A percentile compares a stretch with the other conserved stretches of the same genome.
Conservation (phyloP, 257 asterid genomes). For the Paraleonurus japonicus region DNA sequence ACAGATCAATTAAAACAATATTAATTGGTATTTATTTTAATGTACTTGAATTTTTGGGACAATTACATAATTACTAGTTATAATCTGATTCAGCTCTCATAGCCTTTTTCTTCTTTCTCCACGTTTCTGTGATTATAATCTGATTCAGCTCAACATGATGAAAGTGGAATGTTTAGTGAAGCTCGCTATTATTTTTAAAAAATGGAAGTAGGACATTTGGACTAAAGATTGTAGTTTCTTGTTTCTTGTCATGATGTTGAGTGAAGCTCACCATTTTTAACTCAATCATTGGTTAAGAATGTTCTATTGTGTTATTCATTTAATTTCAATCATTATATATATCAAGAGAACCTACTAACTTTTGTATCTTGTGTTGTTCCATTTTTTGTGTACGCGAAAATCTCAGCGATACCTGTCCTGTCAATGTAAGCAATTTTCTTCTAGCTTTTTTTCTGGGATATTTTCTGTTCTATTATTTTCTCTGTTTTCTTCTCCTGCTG, state of each 20-base stretch:
- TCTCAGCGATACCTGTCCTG: conserved; percentile 93
- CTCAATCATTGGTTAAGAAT: neutral
- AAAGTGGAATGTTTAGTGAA: neutral
- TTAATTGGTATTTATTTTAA: conserved; percentile 1
- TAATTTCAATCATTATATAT: conserved; percentile 14
- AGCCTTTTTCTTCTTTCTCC: neutral
- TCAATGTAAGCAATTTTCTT: conserved; percentile 69
- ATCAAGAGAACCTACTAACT: conserved; percentile 23
- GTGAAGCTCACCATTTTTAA: conserved; percentile 6
- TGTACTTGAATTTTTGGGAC: neutral
- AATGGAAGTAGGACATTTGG: neutral
- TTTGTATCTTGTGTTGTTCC: conserved; percentile 27
- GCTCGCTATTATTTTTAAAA: neutral
- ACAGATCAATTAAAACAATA: neutral
- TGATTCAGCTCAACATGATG: no score
- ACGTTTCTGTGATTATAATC: no score
- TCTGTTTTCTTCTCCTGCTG: conserved; percentile 8
- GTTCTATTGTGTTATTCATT: conserved; percentile 2
- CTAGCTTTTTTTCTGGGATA: conserved; percentile 3
- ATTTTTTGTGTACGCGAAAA: conserved; percentile 32
- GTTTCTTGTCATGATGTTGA: conserved; percentile 9
- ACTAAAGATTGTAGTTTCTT: neutral
- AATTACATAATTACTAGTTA: neutral
- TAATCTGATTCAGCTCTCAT: neutral
- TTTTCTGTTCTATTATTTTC: neutral